phyloP scores from a whole-genome alignment of 306 rosid genomes.

The Cicer yamashitae region DNA sequence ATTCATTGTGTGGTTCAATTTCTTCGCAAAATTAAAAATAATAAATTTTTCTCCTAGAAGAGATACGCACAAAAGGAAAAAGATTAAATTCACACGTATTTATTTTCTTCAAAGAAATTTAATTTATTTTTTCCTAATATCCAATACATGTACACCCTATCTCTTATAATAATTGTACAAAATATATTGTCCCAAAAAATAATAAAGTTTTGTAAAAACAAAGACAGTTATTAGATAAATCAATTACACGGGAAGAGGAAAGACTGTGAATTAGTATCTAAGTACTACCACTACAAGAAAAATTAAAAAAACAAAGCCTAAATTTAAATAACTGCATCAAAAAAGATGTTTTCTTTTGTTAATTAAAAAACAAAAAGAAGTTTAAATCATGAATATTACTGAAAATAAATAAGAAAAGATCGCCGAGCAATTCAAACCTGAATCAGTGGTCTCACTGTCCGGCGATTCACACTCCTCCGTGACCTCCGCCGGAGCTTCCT shows the following conservation, averaged over 20 bases:
- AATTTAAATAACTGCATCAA: too few relatives aligned
- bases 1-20: slow-evolving; percentile 16
- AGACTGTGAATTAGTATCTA: neutral
- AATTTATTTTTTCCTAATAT: too few relatives aligned
- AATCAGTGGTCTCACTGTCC: slow-evolving; percentile 76
- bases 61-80: too few relatives aligned
- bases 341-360: too few relatives aligned
- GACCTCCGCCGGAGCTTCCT: slow-evolving; percentile 49
- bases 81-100: too few relatives aligned
- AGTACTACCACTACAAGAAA: neutral
- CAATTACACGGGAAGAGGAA: neutral
- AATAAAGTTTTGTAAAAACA: too few relatives aligned
- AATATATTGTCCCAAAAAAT: too few relatives aligned
- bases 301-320: neutral
- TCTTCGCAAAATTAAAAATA: too few relatives aligned
- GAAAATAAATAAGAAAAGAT: neutral
- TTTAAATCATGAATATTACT: neutral
- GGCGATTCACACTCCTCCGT: slow-evolving; percentile 67
- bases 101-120: too few relatives aligned
- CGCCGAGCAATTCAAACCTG: slow-evolving; percentile 57
- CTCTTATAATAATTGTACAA: too few relatives aligned
- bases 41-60: too few relatives aligned
- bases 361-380: neutral
- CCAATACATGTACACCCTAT: too few relatives aligned
- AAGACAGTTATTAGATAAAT: neutral